phyloP scores from a whole-genome alignment of 305 asterid genomes.

The Fraxinus albicans region DNA sequence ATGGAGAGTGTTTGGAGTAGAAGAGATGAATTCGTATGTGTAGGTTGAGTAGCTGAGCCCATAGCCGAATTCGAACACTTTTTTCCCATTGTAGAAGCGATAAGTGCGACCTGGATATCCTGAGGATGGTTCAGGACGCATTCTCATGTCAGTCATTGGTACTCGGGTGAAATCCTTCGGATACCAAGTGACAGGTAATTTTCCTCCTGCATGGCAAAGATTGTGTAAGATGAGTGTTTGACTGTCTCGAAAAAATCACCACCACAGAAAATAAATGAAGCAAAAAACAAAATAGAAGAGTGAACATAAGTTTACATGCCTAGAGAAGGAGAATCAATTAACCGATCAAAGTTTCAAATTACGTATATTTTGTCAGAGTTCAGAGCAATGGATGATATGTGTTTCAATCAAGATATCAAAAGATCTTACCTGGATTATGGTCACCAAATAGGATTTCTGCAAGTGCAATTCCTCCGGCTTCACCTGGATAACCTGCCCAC shows the following conservation, averaged over 20 bases:
- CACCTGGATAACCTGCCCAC: slow-evolving; percentile 95
- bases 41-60: slow-evolving; percentile 68
- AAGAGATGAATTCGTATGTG: slow-evolving; percentile 36
- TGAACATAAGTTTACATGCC: neutral
- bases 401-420: neutral
- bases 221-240: neutral
- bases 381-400: neutral
- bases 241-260: neutral
- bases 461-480: slow-evolving; percentile 75
- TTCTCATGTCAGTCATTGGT: slow-evolving; percentile 87
- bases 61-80: slow-evolving; percentile 60
- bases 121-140: slow-evolving; percentile 72
- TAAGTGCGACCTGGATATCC: slow-evolving; percentile 87
- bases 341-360: neutral
- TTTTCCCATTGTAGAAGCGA: slow-evolving; percentile 69
- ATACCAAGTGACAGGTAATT: slow-evolving; percentile 55
- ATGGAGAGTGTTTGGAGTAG: slow-evolving; percentile 46
- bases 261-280: neutral
- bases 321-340: neutral
- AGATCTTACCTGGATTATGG: slow-evolving; percentile 66
- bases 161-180: slow-evolving; percentile 46
- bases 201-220: slow-evolving; percentile 40
- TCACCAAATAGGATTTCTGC: slow-evolving; percentile 74
- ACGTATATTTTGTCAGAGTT: neutral
- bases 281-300: neutral